Percentiles rank a stretch among this genome's conserved stretches.
Evolutionary conservation across 106 monocot species (phyloP).

Genomic region (Triglochin maritima): DNA sequence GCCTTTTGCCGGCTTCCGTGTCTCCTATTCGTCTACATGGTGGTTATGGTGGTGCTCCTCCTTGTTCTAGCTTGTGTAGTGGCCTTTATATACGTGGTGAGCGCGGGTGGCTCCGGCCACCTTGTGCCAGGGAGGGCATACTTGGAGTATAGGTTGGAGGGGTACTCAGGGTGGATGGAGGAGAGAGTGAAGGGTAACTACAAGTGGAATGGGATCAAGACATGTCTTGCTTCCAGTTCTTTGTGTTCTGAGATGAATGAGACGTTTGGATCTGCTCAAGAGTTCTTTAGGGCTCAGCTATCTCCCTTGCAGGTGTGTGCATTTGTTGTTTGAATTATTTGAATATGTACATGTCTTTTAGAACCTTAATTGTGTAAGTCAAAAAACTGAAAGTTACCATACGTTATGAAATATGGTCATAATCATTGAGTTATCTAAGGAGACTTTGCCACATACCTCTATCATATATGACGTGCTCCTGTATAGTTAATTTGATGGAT

Average conservation of each 20-base stretch:
- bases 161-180: constrained; percentile 61
- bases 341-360: too few relatives aligned
- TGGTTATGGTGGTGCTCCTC: constrained; percentile 38
- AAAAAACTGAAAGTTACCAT: too few relatives aligned
- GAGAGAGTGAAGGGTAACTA: constrained; percentile 26
- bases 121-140: constrained; percentile 35
- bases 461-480: too few relatives aligned
- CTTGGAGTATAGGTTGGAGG: constrained; percentile 60
- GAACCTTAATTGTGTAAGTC: too few relatives aligned
- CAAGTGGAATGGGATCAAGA: constrained; percentile 53
- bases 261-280: constrained; percentile 37
- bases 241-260: constrained; percentile 49
- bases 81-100: constrained; percentile 33
- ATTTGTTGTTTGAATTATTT: not conserved
- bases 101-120: constrained; percentile 19
- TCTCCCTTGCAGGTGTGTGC: constrained; percentile 43
- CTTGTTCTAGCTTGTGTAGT: constrained; percentile 28
- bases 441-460: too few relatives aligned
- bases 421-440: too few relatives aligned
- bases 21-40: constrained; percentile 42
- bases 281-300: constrained; percentile 52
- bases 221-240: constrained; percentile 32
- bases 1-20: constrained; percentile 52
- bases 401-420: too few relatives aligned
- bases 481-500: too few relatives aligned